Base-by-base conservation (phyloP, 2,329 filamentous ascomycete genomes). In the Colletotrichum destructivum region DNA sequence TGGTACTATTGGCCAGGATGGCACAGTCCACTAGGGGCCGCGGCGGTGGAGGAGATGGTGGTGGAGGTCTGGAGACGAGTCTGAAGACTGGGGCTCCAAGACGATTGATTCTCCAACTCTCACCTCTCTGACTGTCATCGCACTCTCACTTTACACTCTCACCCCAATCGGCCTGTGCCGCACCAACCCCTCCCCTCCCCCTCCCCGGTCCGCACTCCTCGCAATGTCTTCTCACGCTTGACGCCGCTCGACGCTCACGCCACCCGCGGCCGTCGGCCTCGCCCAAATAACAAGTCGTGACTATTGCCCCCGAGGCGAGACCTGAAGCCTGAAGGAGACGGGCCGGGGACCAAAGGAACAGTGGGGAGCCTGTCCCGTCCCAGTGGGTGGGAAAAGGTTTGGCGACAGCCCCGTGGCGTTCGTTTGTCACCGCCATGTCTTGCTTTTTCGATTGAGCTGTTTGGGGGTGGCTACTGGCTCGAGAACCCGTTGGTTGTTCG, bases 11-110 rank as follows among this genome's bases (percentile, higher is more conserved):
- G 72, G 71, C 62, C 38, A 56, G 72, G 72, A 69, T 74, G 73
- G 73, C 72, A 74, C 68, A 72, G 72, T 72, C 71, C 68, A 59
- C 69, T 68, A 59, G 52, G 57, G 59, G 56, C 56, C 68, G 35
- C 40, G 31, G 31, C 26, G 52, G 61, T 69, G 69, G 68, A 52
- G 64, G 59, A 35, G 31, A 7, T 35, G 31, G 31, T 38, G 52
- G 61, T 65, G 69, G 68, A 46, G 69, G 59, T 56, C 64, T 63
- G 69, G 64, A 68, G 69, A 69, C 57, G 46, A 63, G 69, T 59
- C 65, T 63, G 69, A 63, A 71, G 65, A 65, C 65, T 69, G 69
- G 69, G 51, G 46, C 54, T 16, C 46, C 12, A 35, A 62, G 49
- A 62, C 56, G 65, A 55, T 70, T 60, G 65, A 55, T 70, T 66